Base-by-base conservation (phyloP, 1,284 basidiomycete species). In the Cryptococcus wingfieldii region DNA sequence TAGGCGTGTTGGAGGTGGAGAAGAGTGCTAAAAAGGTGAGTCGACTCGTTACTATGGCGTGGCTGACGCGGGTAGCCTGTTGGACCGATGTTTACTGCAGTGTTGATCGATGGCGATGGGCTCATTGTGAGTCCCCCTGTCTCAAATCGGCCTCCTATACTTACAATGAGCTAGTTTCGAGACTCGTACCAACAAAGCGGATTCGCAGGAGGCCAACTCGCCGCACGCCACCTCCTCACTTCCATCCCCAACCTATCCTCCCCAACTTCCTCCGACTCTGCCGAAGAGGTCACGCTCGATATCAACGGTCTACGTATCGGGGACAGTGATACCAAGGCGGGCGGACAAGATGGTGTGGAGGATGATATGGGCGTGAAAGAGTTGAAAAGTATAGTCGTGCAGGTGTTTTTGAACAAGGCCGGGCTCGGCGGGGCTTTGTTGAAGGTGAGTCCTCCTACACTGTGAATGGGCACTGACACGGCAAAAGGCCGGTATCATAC, bases 81-180 rank as follows among this genome's bases (percentile, higher is more conserved):
- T 28, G 60, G 58, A 16, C 59, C 64, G 2, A 43, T 56, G 34
- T 72, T 75, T 50, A 64, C 68, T 0, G 68, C 61, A 2, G 64
- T 74, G 7, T 56, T 76, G 4, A 61, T 76, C 6, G 73, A 76
- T 45, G 72, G 72, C 2, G 72, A 76, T 49, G 66, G 67, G 7
- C 54, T 70, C 6, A 70, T 75, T 18, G 72, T 73, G 50, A 61
- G 71, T 61, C 14, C 18, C 4, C n/a, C 39, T 25, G 5, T 38
- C 19, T 23, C 14, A 31, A 6, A 23, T 23, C 23, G 1, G 23
- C 23, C 23, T 23, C 14, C 27, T 28, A 12, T 19, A 14, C 44
- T 41, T 10, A 14, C 37, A 37, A n/a, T 19, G 38, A 34, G 34
- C 38, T 47, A 71, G 67, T 70, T 74, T 62, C 59, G 66, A 54